Percentiles rank a stretch among this genome's conserved stretches.
phyloP scores from a whole-genome alignment of 2,329 filamentous ascomycete species.

The Ophiocordyceps camponoti-saundersi region DNA sequence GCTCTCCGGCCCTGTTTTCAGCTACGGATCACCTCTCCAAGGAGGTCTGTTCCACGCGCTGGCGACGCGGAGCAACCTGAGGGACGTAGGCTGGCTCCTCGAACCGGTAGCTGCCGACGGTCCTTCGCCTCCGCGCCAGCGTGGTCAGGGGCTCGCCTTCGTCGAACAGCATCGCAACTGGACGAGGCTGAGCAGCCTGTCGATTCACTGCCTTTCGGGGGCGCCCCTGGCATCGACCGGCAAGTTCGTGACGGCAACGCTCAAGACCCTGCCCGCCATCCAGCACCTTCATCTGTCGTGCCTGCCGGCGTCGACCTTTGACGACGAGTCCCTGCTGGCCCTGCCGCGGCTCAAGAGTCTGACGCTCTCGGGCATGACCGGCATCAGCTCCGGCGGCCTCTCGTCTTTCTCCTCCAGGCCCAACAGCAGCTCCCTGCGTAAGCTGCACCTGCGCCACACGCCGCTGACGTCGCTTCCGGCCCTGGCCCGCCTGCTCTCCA shows the following conservation, averaged over 20 bases:
- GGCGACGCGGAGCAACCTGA: constrained; percentile 35
- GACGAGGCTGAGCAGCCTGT: constrained; percentile 35
- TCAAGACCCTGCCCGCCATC: constrained; percentile 34
- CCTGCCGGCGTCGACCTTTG: constrained; percentile 37
- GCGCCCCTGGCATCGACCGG: constrained; percentile 31
- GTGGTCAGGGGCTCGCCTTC: constrained; percentile 23
- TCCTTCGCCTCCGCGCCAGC: constrained; percentile 7
- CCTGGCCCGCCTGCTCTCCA: constrained; percentile 41
- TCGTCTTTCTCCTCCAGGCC: constrained; percentile 36
- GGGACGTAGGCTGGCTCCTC: constrained; percentile 43
- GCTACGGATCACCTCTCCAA: constrained; percentile 35
- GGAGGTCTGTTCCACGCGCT: constrained; percentile 41
- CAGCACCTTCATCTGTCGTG: constrained; percentile 42
- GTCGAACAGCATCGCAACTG: constrained; percentile 35
- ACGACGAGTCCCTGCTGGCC: constrained; percentile 34
- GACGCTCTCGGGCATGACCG: constrained; percentile 35
- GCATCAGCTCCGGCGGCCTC: constrained; percentile 38
- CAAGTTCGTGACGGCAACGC: constrained; percentile 31
- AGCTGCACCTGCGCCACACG: constrained; percentile 37
- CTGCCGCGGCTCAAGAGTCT: constrained; percentile 38
- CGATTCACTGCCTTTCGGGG: constrained; percentile 40
- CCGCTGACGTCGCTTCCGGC: constrained; percentile 37
- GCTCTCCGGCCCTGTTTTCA: constrained; percentile 34
- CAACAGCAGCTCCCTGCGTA: constrained; percentile 25
- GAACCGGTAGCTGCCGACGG: constrained; percentile 12